Evolutionary conservation across 257 asterid species (phyloP).

Genomic region (Lavandula angustifolia): DNA sequence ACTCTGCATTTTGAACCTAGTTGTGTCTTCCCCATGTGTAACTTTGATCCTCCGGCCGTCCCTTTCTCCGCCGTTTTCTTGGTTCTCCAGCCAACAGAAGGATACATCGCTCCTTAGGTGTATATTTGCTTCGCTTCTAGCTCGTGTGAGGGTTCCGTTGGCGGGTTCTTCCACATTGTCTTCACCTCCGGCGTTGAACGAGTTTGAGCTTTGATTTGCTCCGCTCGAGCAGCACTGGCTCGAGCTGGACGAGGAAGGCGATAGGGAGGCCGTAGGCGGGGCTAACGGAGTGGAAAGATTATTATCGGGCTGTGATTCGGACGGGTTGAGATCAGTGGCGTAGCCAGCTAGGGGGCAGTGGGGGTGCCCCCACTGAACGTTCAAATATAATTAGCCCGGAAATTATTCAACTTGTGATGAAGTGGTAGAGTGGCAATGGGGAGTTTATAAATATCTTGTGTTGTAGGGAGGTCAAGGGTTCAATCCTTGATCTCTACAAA

Average conservation of each 20-base stretch:
- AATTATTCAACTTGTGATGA: too few relatives aligned
- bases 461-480: too few relatives aligned
- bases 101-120: slow-evolving; percentile 47
- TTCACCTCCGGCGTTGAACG: slow-evolving; percentile 21
- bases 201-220: slow-evolving; percentile 39
- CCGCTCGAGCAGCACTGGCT: slow-evolving; percentile 67
- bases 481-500: too few relatives aligned
- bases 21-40: slow-evolving; percentile 69
- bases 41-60: slow-evolving; percentile 64
- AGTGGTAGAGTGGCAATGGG: too few relatives aligned
- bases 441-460: too few relatives aligned
- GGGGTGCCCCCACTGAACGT: too few relatives aligned
- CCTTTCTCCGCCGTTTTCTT: slow-evolving; percentile 34
- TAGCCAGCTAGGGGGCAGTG: too few relatives aligned
- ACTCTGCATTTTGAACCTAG: slow-evolving; percentile 69
- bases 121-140: slow-evolving; percentile 62
- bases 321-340: too few relatives aligned
- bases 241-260: slow-evolving; percentile 74
- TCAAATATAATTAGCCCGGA: too few relatives aligned
- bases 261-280: slow-evolving; percentile 41
- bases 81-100: slow-evolving; percentile 37
- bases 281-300: slow-evolving; percentile 36
- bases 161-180: slow-evolving; percentile 39
- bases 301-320: slow-evolving; percentile 37
- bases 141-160: slow-evolving; percentile 39